Base-by-base conservation (phyloP, 2,329 filamentous ascomycete genomes). In the Emmonsiellopsis sp. region DNA sequence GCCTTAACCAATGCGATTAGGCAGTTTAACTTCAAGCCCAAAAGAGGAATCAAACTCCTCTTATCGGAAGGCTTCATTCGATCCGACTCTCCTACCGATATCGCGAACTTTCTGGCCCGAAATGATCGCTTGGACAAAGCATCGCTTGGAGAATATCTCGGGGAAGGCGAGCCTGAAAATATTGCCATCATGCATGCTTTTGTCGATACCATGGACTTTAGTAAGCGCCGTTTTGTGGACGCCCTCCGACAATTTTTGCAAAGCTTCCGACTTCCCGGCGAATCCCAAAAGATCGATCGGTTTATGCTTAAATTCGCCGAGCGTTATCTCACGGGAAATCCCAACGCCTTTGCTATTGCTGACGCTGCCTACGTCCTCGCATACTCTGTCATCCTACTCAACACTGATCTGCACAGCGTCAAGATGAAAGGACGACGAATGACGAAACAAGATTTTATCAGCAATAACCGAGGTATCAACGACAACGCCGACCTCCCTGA, bases 281-380 rank as follows among this genome's bases (percentile, higher is more conserved):
- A 98, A 71, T 91, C 91, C 0, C 93, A 98, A 67, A 98, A 98
- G 75, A 98, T 98, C 61, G 93, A 98, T 82, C 88, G 93, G 47
- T 95, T 97, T 72, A 97, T 98, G 93, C 76, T 98, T 60, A 98
- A 98, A 69, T 98, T 97, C 72, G 93, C 93, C 8, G 92, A 97
- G 70, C 85, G 92, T 56, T 98, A 98, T 68, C 87, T 95, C 50
- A 86, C 85, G 56, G 91, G 91, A 32, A 98, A 98, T 62, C 93
- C 93, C 0, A 95, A 95, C 65, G 92, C 93, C 1, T 98, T 95
- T 70, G 93, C 93, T 37, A 98, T 97, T 64, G 94, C 93, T 1
- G 94, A 98, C 67, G 98, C 94, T 0, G 92, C 93, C 11, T 98
- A 98, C 61, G 89, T 98, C 7, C 77, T 98, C 38, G 86, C 90